Conservation (phyloP, 1,284 basidiomycete species). For the Naganishia liquefaciens region DNA sequence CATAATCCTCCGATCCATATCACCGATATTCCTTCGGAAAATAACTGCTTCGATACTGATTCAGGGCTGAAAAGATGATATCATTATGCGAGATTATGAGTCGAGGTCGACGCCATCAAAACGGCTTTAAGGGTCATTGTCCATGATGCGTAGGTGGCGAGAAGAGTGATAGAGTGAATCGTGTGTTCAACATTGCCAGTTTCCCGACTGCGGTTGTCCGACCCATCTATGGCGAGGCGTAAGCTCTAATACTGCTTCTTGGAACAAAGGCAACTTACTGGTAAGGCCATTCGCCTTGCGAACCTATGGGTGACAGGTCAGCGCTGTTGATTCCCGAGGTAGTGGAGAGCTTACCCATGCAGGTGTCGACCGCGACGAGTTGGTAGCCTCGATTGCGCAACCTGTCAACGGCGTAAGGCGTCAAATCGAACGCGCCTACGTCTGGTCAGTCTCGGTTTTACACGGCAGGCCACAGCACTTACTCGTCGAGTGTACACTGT, state of each 20-base stretch:
- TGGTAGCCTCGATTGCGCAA: slow-evolving; percentile 47
- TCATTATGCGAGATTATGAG: neutral
- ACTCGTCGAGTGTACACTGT: slow-evolving; percentile 40
- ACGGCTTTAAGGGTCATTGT: neutral
- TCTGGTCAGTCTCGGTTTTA: neutral
- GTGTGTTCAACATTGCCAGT: slow-evolving; percentile 7
- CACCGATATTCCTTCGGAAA: too few relatives aligned
- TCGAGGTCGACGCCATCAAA: neutral
- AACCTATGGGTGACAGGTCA: neutral
- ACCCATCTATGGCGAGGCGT: slow-evolving; percentile 3
- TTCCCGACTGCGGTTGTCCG: slow-evolving; percentile 7
- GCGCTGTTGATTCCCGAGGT: neutral
- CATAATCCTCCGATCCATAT: too few relatives aligned
- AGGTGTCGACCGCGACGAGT: slow-evolving; percentile 50
- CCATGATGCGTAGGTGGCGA: neutral
- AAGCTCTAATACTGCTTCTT: neutral
- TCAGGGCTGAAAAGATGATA: neutral
- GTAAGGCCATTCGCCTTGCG: slow-evolving; percentile 33
- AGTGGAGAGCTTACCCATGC: slow-evolving; percentile 41
- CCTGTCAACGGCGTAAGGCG: slow-evolving; percentile 43
- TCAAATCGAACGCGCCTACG: slow-evolving; percentile 40
- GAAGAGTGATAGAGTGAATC: neutral
- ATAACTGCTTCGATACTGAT: too few relatives aligned
- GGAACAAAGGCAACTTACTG: slow-evolving; percentile 8
- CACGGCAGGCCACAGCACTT: neutral